These are phyloP conservation scores for Aureoboletus auriporus DNA, from an alignment of 768 basidiomycete genomes.

Conservation along the genomic window DNA sequence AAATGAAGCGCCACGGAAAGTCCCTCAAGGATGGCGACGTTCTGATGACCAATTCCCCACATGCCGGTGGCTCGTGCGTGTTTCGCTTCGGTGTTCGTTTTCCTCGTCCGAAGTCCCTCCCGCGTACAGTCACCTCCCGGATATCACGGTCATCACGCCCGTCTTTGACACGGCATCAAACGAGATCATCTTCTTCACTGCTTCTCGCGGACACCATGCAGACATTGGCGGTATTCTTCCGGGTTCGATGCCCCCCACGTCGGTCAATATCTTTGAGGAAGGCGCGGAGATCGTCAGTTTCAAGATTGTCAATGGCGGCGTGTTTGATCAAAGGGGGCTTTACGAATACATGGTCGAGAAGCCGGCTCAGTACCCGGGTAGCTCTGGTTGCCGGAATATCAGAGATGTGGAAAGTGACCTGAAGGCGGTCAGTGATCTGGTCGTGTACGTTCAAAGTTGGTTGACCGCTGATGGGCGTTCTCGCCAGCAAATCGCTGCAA, in stretches of 20 bases:
- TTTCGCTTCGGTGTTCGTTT: neutral
- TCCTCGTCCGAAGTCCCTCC: neutral
- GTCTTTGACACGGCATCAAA: slow-evolving; percentile 66
- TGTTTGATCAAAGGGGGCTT: slow-evolving; percentile 75
- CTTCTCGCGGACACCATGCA: slow-evolving; percentile 91
- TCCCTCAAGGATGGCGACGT: slow-evolving; percentile 87
- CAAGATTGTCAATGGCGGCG: slow-evolving; percentile 82
- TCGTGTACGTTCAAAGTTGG: neutral
- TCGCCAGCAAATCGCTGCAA: slow-evolving; percentile 85
- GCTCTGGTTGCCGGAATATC: slow-evolving; percentile 83
- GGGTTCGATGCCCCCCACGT: slow-evolving; percentile 94
- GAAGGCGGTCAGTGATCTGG: slow-evolving; percentile 61
- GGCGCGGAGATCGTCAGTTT: slow-evolving; percentile 89
- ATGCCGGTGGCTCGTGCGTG: slow-evolving; percentile 82
- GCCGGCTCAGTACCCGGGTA: slow-evolving; percentile 78
- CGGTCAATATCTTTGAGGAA: slow-evolving; percentile 88
- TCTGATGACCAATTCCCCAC: slow-evolving; percentile 87
- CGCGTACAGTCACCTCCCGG: slow-evolving; percentile 60
- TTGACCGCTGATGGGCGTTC: neutral
- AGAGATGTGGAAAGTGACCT: slow-evolving; percentile 89
- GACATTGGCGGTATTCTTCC: slow-evolving; percentile 92
- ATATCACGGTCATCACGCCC: slow-evolving; percentile 92
- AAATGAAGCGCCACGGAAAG: slow-evolving; percentile 73
- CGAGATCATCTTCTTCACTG: slow-evolving; percentile 89
- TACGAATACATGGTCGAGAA: slow-evolving; percentile 77